Base-by-base conservation (phyloP, 208 protist species). In the Endotrypanum monterogeii region DNA sequence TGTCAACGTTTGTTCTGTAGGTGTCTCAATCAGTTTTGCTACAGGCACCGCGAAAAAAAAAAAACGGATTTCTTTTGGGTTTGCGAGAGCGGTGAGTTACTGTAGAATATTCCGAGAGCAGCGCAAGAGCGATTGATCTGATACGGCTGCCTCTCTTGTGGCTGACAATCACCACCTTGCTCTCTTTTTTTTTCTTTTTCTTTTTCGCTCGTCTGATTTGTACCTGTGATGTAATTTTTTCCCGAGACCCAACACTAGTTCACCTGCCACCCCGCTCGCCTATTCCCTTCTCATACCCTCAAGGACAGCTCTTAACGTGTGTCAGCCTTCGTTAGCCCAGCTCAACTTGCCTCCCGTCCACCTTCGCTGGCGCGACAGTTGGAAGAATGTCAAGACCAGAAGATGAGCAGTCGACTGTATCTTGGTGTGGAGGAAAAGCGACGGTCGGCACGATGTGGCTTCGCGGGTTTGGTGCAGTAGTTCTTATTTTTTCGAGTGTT, bases 361-460 rank as follows among this genome's bases (percentile, higher is more conserved):
- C 37, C 35, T 2, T 46, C 35, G 3, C 20, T 37, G 12, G 23
- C 30, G 25, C 14, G 1, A n/a, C 61, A 32, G n/a, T 7, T 32
- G 23, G 25, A 35, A 61, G n/a, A 23, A 23, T 61, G 68, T 37
- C 35, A 39, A 28, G 51, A 41, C 8, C 1, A 11, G 68, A n/a
- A 3, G 16, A 28, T 16, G 18, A 37, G 11, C 41, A 50, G 20
- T 32, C 6, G 5, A 39, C 60, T 0, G 11, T 81, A 8, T 63
- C 41, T 44, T 41, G 25, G 6, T 23, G 67, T 20, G 65, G 32
- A 30, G 52, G 23, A 28, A 73, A 73, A 3, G 56, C 39, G 5
- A 69, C 71, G 20, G 37, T 65, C 16, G 67, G 71, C 3, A 79
- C 77, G 32, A 28, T 62, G 1, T 25, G 60, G 37, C 58, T 79